Evolutionary conservation across 805 yeast genomes (phyloP), one percentile per base, ranked within the genome.

Genomic region (Cyberlindnera sargentensis): DNA sequence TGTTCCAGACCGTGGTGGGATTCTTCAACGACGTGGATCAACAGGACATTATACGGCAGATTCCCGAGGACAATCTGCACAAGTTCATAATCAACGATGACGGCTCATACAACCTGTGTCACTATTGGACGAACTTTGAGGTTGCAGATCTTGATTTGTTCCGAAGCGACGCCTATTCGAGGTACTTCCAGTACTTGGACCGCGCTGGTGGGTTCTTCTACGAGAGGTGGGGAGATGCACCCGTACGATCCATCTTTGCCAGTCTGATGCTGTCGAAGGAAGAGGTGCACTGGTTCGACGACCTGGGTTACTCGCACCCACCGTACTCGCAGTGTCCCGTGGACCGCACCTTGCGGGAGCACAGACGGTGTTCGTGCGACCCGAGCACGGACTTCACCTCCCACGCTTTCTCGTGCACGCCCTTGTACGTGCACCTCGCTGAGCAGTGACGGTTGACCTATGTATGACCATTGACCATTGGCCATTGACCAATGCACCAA

Each of bases 181-280:
- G 72, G 42, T 88, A 78, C 64, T 86, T 89, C 55, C 78, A 84
- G 30, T 66, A 73, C 53, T 69, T 88, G 47, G 96, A 88, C 58
- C 61, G 66, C 39, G 69, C 82, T 3, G 93, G 93, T 48, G 95
- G 95, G 3, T 88, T 88, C 63, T 88, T 83, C 68, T 88, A 89
- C 64, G 88, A 84, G 64, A 72, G 95, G 61, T 87, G 95, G 91
- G 95, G 95, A 47, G 95, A 87, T 64, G 95, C 95, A 24, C 95
- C 95, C 23, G 80, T 86, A 39, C 90, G 85, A 60, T 80, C 90
- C 6, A 79, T 86, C 50, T 95, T 89, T 23, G 91, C 81, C 24
- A 69, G 90, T 8, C 65, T 87, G 47, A 81, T 87, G 66, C 59
- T 84, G 55, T 76, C 81, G 36, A 76, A 71, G 56, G 76, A 74